Conservation (phyloP, 2,329 filamentous ascomycete species). For the Cordyceps farinosa region DNA sequence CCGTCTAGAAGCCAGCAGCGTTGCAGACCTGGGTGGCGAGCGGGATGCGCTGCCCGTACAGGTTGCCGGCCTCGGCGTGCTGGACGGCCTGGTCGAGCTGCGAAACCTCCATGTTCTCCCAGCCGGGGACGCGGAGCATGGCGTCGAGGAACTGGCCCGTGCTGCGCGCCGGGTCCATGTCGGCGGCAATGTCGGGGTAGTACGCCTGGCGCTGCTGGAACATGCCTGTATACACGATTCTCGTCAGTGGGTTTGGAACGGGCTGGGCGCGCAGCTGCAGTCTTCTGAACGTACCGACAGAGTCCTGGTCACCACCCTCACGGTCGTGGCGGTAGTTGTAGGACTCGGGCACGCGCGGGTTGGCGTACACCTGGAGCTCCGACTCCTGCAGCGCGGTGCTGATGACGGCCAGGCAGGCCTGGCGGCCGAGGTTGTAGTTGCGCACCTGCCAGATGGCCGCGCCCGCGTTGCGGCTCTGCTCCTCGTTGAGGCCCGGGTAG, state of each 20-base stretch:
- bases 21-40: conserved; percentile 2
- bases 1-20: conserved; percentile 1
- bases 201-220: conserved; percentile 11
- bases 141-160: neutral
- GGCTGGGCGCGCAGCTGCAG: neutral
- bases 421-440: neutral
- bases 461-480: conserved; percentile 8
- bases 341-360: conserved; percentile 2
- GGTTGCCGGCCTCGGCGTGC: conserved; percentile 5
- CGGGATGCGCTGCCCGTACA: conserved; percentile 2
- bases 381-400: conserved; percentile 9
- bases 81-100: conserved; percentile 6
- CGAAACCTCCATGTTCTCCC: conserved; percentile 6
- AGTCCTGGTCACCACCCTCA: conserved; percentile 8
- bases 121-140: neutral
- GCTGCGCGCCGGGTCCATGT: neutral
- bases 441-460: neutral
- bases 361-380: conserved; percentile 6
- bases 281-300: neutral
- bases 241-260: too few relatives aligned
- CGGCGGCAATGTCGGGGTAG: conserved; percentile 5
- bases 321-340: neutral
- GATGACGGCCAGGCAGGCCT: conserved; percentile 2
- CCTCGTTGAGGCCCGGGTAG: neutral
- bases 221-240: neutral